Conservation (phyloP, 2,329 filamentous ascomycete genomes). For the Aquanectria penicillioides region DNA sequence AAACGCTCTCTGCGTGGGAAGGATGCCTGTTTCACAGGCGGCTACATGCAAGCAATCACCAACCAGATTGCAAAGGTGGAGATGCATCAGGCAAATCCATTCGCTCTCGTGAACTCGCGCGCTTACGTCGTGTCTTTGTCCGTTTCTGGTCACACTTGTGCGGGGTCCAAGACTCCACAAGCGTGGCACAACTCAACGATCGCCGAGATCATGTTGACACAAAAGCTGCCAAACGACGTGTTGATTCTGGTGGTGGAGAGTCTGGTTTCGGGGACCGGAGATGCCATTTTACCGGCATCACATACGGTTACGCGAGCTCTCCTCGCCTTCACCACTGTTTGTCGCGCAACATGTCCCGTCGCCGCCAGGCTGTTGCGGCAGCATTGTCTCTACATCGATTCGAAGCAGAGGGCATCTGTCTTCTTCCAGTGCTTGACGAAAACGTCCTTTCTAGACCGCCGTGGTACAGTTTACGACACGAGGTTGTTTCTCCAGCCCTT, state of each 20-base stretch:
- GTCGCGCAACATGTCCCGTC: not conserved
- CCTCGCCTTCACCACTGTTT: constrained; percentile 23
- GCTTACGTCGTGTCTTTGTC: too few relatives aligned
- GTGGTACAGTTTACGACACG: too few relatives aligned
- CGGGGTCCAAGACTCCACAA: too few relatives aligned
- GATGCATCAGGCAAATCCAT: too few relatives aligned
- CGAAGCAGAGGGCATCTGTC: not conserved
- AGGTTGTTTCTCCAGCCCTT: not conserved
- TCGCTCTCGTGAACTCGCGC: too few relatives aligned
- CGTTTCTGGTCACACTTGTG: too few relatives aligned
- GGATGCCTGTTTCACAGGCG: too few relatives aligned
- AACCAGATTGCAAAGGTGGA: too few relatives aligned
- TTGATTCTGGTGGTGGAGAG: constrained; percentile 24
- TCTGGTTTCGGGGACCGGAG: not conserved
- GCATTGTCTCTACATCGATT: constrained; percentile 27
- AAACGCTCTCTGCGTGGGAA: too few relatives aligned
- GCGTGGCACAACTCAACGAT: too few relatives aligned
- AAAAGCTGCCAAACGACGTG: constrained; percentile 16
- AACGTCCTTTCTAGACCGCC: too few relatives aligned
- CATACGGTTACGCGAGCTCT: constrained; percentile 17
- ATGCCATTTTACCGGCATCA: constrained; percentile 14
- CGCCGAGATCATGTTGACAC: not conserved
- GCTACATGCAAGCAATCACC: too few relatives aligned
- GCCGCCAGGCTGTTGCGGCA: constrained; percentile 20
- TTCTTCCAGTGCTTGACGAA: not conserved